These are phyloP conservation scores for Starmerella asiatica DNA, from an alignment of 805 yeast genomes.

Conservation along the genomic window DNA sequence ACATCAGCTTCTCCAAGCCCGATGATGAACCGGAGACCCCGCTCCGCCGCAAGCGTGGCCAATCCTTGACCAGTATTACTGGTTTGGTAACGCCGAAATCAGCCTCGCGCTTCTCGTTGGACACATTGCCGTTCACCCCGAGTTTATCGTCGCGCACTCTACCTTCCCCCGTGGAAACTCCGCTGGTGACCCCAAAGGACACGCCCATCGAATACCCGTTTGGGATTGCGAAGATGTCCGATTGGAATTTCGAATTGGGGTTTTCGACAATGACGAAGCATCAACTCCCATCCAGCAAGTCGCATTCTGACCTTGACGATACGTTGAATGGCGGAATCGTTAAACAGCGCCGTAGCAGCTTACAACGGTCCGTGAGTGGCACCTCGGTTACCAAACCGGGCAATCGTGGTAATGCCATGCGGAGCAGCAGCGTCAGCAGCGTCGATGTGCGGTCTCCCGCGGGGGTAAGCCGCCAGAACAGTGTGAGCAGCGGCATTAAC, in stretches of 20 bases:
- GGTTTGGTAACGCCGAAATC: slow-evolving; percentile 15
- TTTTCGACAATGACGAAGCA: neutral
- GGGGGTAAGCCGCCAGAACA: neutral
- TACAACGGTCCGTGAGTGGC: neutral
- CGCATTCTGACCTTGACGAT: neutral
- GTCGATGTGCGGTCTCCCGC: neutral
- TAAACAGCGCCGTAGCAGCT: neutral
- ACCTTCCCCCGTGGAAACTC: slow-evolving; percentile 16
- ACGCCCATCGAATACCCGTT: slow-evolving; percentile 8
- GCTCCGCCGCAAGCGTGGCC: slow-evolving; percentile 11
- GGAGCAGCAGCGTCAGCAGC: slow-evolving; percentile 1
- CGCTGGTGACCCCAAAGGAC: slow-evolving; percentile 16
- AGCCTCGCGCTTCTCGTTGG: slow-evolving; percentile 11
- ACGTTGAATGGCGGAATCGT: neutral
- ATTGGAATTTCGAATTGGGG: neutral
- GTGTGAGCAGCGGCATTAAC: slow-evolving; percentile 21
- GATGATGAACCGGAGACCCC: slow-evolving; percentile 14
- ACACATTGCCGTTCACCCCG: slow-evolving; percentile 11
- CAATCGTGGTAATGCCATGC: no score
- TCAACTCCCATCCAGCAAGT: neutral
- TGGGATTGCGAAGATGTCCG: slow-evolving; percentile 1
- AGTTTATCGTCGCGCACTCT: slow-evolving; percentile 4
- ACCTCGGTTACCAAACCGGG: neutral
- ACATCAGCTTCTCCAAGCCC: neutral
- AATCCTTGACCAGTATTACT: slow-evolving; percentile 5